phyloP scores from a whole-genome alignment of 1,284 basidiomycete species.

The Sporisorium iseilematis-ciliati region DNA sequence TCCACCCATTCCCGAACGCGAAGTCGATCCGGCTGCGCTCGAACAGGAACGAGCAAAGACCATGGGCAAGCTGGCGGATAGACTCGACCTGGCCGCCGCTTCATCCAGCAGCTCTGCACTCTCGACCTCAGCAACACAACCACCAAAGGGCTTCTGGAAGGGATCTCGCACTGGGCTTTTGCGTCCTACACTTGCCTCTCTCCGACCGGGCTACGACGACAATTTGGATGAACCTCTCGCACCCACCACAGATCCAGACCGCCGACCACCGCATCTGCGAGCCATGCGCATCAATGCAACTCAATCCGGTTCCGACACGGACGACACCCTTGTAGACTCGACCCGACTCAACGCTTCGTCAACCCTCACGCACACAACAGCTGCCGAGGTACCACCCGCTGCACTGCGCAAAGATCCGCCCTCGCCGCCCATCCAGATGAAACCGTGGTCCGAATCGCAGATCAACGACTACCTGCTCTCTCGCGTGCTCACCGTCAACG shows the following conservation, averaged over 20 bases:
- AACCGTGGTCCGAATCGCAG: slow-evolving; percentile 60
- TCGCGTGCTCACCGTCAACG: slow-evolving; percentile 61
- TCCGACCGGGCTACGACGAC: slow-evolving; percentile 45
- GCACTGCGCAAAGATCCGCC: slow-evolving; percentile 22
- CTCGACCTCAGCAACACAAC: slow-evolving; percentile 4
- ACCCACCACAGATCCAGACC: slow-evolving; percentile 14
- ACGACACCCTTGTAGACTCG: slow-evolving; percentile 61
- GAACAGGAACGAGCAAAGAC: slow-evolving; percentile 52
- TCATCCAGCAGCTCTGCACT: slow-evolving; percentile 6
- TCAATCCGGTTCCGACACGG: slow-evolving; percentile 54
- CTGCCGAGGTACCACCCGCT: not conserved
- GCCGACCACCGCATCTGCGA: slow-evolving; percentile 36
- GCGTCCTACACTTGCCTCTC: slow-evolving; percentile 59
- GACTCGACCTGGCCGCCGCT: slow-evolving; percentile 31
- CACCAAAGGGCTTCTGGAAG: slow-evolving; percentile 54
- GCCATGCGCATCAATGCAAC: slow-evolving; percentile 40
- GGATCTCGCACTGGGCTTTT: slow-evolving; percentile 60
- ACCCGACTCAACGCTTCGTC: slow-evolving; percentile 34
- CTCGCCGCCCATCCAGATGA: slow-evolving; percentile 27
- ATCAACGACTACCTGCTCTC: slow-evolving; percentile 66
- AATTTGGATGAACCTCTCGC: slow-evolving; percentile 6
- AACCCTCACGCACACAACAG: slow-evolving; percentile 9
- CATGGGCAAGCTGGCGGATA: slow-evolving; percentile 34
- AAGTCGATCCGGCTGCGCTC: slow-evolving; percentile 65
- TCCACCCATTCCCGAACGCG: slow-evolving; percentile 69